phyloP scores from a whole-genome alignment of 805 yeast species.

The Spathaspora passalidarum region DNA sequence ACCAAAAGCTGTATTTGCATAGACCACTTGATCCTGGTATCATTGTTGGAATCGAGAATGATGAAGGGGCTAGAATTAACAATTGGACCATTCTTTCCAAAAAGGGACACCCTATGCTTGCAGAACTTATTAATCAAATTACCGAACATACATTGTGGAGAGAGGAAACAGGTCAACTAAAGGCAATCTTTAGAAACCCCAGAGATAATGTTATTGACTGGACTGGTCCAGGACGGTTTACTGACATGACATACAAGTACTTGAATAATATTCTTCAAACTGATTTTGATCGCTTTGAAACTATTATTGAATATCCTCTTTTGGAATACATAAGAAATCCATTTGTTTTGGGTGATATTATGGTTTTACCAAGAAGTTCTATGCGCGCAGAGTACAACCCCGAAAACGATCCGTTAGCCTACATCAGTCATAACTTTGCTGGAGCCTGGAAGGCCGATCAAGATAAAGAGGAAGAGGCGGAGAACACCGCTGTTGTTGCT shows the following conservation, averaged over 20 bases:
- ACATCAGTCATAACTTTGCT: background rate
- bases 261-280: background rate
- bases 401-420: background rate
- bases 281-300: background rate
- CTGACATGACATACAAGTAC: background rate
- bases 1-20: slow-evolving; percentile 24
- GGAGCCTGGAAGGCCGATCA: no score
- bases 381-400: no score
- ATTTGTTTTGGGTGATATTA: background rate
- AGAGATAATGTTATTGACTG: background rate
- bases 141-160: slow-evolving; percentile 69
- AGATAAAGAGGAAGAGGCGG: no score
- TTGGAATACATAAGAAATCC: background rate
- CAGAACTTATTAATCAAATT: slow-evolving; percentile 76
- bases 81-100: slow-evolving; percentile 95
- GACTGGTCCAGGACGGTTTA: background rate
- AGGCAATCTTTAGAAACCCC: background rate
- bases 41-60: slow-evolving; percentile 97
- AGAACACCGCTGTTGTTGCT: no score
- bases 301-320: background rate
- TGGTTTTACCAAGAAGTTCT: background rate
- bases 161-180: slow-evolving; percentile 42
- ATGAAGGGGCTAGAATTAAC: slow-evolving; percentile 86
- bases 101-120: slow-evolving; percentile 84
- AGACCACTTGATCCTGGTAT: slow-evolving; percentile 64